phyloP scores from a whole-genome alignment of 805 yeast genomes.

The Candida koratica region DNA sequence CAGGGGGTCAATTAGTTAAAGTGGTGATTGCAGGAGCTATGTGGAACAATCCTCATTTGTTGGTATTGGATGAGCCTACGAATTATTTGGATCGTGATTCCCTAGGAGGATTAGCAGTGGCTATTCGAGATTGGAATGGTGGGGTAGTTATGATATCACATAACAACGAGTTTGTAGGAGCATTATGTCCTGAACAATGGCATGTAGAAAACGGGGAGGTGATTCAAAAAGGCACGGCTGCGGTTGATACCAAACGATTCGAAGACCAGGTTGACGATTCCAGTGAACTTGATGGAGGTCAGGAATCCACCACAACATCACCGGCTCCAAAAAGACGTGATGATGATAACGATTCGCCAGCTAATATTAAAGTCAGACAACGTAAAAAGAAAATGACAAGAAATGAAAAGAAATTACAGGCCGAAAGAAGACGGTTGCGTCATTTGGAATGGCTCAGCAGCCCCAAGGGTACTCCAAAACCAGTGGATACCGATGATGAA shows the following conservation, averaged over 20 bases:
- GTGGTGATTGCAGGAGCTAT: constrained; percentile 99
- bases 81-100: constrained; percentile 98
- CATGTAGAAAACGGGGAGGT: constrained; percentile 88
- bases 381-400: constrained; percentile 97
- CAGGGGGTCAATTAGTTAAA: constrained; percentile 97
- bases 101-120: constrained; percentile 94
- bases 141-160: constrained; percentile 99
- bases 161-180: constrained; percentile 94
- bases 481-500: constrained; percentile 91
- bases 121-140: constrained; percentile 97
- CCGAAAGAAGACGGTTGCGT: constrained; percentile 90
- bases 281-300: constrained; percentile 38
- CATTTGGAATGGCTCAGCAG: constrained; percentile 91
- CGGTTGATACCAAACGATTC: constrained; percentile 72
- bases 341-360: constrained; percentile 85
- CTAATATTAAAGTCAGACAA: constrained; percentile 86
- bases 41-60: constrained; percentile 98
- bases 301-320: constrained; percentile 7
- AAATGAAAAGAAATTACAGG: constrained; percentile 89
- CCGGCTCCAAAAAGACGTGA: constrained; percentile 49
- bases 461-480: constrained; percentile 97
- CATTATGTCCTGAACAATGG: constrained; percentile 98
- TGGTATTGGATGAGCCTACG: constrained; percentile 97
- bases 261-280: constrained; percentile 59
- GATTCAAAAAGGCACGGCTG: constrained; percentile 76